Percentiles rank a stretch among this genome's conserved stretches.
Evolutionary conservation across 2,329 filamentous ascomycete species (phyloP).

Genomic region (Sordariomycetes sp.): DNA sequence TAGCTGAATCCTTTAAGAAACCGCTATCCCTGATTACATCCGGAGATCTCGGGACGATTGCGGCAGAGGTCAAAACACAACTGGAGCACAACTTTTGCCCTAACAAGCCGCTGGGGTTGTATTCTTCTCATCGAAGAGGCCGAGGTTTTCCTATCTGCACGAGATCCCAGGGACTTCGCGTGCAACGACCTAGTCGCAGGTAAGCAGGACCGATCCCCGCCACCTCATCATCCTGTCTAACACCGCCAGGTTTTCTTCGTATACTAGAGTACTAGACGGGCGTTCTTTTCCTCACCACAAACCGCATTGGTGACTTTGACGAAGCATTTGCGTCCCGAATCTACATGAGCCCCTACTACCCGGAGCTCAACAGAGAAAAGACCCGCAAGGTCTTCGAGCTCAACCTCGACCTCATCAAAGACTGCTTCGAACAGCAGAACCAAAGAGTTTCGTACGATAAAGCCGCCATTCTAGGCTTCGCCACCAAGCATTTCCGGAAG

Average conservation of each 20-base stretch:
- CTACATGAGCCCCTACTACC: constrained; percentile 21
- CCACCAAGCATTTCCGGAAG: constrained; percentile 7
- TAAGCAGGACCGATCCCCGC: constrained; percentile 1
- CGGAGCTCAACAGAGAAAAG: constrained; percentile 9
- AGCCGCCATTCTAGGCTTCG: constrained; percentile 10
- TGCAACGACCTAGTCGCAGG: constrained; percentile 13
- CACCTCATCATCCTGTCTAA: not conserved
- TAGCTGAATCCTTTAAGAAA: constrained; percentile 10
- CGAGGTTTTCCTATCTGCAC: constrained; percentile 7
- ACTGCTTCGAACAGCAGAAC: constrained; percentile 8
- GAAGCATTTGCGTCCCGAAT: constrained; percentile 27
- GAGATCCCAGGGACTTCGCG: constrained; percentile 9
- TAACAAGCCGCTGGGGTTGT: constrained; percentile 12
- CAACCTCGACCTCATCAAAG: constrained; percentile 12
- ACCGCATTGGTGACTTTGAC: constrained; percentile 28
- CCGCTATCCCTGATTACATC: constrained; percentile 15
- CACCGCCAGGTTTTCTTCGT: constrained; percentile 20
- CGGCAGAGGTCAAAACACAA: constrained; percentile 10
- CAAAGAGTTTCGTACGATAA: constrained; percentile 10
- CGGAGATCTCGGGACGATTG: constrained; percentile 12
- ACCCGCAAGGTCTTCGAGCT: constrained; percentile 15
- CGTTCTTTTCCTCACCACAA: constrained; percentile 29
- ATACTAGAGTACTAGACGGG: constrained; percentile 25
- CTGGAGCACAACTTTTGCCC: constrained; percentile 10
- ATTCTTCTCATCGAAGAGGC: constrained; percentile 12